Base-by-base conservation (phyloP, 2,329 filamentous ascomycete species). In the Alternaria arbusti region DNA sequence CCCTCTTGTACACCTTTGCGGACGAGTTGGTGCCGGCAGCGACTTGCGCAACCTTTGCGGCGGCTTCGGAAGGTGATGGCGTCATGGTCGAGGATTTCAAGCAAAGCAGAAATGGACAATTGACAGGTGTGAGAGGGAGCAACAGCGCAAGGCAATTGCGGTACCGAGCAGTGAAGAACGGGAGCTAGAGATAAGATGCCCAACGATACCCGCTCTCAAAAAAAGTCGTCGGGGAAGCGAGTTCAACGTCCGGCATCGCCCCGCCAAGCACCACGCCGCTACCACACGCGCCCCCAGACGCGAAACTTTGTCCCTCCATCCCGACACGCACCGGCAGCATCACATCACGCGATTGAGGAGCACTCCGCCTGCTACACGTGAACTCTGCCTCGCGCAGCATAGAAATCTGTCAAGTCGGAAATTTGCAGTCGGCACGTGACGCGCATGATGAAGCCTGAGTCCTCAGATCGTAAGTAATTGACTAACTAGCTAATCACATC, bases 1-100 rank as follows among this genome's bases (percentile, higher is more conserved):
- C 96, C 84, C 88, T 93, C 87, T 97, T 90, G 75, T 86, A 85
- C 76, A 88, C 86, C 76, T 86, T 89, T 46, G 87, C 84, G 57
- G 87, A 78, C 50, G 78, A 78, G 30, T 69, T 69, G 54, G 75
- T 76, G 56, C 72, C 69, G 9, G 72, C 66, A 59, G 76, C 74
- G 17, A 63, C 74, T 58, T 66, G 68, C 44, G 72, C 71, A 52
- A 75, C 73, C 61, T 75, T 77, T 15, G 74, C 69, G 57, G 65
- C 73, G 44, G 68, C 74, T 50, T 77, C 74, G 12, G 71, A 72
- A 44, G 71, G 57, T 56, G 75, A 72, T 26, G 76, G 76, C 36
- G 74, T 68, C 75, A 78, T 78, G 22, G 47, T 66, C n/a, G 46
- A 49, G 22, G 5, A 52, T 12, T 46, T 46, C 46, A 15, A 40